These are phyloP conservation scores for Sordariomycetes sp. DNA, from an alignment of 2,329 filamentous ascomycete species.

Conservation along the genomic window DNA sequence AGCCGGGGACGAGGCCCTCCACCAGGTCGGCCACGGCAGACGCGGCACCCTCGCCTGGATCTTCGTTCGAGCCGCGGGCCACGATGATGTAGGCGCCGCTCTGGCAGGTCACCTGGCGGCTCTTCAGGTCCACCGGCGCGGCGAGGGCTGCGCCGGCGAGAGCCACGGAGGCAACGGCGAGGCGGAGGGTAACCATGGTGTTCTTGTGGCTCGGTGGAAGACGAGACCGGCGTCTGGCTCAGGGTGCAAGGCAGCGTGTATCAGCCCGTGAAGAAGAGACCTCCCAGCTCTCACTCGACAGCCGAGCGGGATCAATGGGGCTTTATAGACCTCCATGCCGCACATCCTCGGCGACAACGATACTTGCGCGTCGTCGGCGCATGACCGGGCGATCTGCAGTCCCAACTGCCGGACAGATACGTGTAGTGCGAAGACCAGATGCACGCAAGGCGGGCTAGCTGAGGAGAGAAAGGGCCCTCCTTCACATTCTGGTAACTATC, in stretches of 20 bases:
- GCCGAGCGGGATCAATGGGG: neutral
- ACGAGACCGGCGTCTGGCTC: neutral
- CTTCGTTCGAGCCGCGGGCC: conserved; percentile 27
- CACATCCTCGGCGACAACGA: neutral
- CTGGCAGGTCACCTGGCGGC: conserved; percentile 14
- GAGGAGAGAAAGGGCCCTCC: neutral
- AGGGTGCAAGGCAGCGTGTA: neutral
- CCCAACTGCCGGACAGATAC: neutral
- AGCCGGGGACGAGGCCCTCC: conserved; percentile 20
- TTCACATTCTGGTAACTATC: neutral
- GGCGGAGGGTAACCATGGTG: neutral
- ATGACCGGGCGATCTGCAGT: neutral
- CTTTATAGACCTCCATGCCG: neutral
- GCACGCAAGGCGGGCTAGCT: neutral
- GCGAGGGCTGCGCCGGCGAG: conserved; percentile 3
- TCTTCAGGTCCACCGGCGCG: conserved; percentile 2
- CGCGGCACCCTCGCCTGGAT: conserved; percentile 20
- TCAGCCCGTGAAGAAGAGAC: too few species aligned
- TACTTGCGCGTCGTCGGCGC: neutral
- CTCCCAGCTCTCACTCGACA: neutral
- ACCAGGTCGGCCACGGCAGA: conserved; percentile 23
- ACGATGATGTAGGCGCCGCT: conserved; percentile 28
- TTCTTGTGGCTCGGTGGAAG: neutral
- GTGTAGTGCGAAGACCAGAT: neutral
- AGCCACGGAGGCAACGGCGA: conserved; percentile 2